Percentiles rank a stretch among this genome's conserved stretches.
Conservation (phyloP, 1,284 basidiomycete species). For the Rhodotorula mucilaginosa region DNA sequence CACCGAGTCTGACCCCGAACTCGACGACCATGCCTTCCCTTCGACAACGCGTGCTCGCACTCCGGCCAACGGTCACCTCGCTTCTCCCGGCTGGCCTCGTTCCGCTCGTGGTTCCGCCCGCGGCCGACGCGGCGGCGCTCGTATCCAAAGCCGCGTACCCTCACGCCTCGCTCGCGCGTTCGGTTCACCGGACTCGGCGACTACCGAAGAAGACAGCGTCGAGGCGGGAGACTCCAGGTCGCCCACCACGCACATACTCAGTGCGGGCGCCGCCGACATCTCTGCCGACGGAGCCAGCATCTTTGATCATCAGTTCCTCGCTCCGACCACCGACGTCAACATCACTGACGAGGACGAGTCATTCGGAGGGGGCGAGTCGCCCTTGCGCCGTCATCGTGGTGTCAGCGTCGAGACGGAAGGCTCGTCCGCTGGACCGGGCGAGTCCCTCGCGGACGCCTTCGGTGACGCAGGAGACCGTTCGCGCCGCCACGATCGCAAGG, state of each 20-base stretch:
- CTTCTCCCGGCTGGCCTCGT: constrained; percentile 1
- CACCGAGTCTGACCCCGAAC: constrained; percentile 13
- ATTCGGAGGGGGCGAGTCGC: constrained; percentile 20
- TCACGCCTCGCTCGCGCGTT: constrained; percentile 25
- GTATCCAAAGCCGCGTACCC: constrained; percentile 21
- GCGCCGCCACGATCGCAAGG: constrained; percentile 11
- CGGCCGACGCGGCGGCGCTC: constrained; percentile 20
- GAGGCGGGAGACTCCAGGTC: constrained; percentile 12
- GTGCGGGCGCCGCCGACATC: constrained; percentile 14
- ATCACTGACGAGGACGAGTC: constrained; percentile 17
- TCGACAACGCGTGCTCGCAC: background rate
- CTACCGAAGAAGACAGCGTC: constrained; percentile 9
- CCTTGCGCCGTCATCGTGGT: constrained; percentile 5
- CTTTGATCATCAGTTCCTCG: constrained; percentile 37
- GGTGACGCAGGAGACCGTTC: constrained; percentile 2
- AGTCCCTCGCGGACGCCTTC: constrained; percentile 30
- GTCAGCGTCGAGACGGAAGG: constrained; percentile 9
- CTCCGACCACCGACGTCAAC: background rate
- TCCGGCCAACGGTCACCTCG: constrained; percentile 4
- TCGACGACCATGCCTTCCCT: constrained; percentile 5
- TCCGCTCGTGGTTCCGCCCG: constrained; percentile 22
- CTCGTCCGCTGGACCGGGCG: constrained; percentile 52
- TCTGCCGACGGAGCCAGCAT: constrained; percentile 35
- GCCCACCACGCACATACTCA: background rate
- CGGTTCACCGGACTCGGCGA: constrained; percentile 3